Conservation (phyloP, 2,329 filamentous ascomycete species). For the Aspergillus hiratsukae region DNA sequence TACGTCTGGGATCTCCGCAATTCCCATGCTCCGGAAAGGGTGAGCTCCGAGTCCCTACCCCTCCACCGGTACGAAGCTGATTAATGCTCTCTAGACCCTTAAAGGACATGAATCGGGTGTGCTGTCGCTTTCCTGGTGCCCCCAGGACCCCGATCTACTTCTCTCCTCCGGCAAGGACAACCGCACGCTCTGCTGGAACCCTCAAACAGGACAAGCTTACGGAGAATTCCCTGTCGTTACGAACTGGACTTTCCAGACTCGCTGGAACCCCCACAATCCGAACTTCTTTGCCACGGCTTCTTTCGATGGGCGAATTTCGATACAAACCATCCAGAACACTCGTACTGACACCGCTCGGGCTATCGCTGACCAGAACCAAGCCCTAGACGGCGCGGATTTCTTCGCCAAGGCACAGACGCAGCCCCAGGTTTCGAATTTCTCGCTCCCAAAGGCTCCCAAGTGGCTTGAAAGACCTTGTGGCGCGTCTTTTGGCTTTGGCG, state of each 20-base stretch:
- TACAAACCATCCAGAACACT: slow-evolving; percentile 93
- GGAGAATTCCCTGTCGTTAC: slow-evolving; percentile 96
- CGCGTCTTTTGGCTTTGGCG: slow-evolving; percentile 91
- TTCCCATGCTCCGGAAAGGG: slow-evolving; percentile 81
- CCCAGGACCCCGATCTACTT: slow-evolving; percentile 80
- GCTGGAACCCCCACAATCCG: slow-evolving; percentile 91
- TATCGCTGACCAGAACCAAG: slow-evolving; percentile 59
- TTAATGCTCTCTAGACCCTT: slow-evolving; percentile 54
- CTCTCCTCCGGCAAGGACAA: slow-evolving; percentile 97
- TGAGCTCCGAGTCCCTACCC: slow-evolving; percentile 20
- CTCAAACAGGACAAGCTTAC: slow-evolving; percentile 78
- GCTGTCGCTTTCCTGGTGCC: slow-evolving; percentile 90
- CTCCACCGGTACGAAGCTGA: slow-evolving; percentile 8
- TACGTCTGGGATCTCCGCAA: slow-evolving; percentile 93
- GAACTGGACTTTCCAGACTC: slow-evolving; percentile 98
- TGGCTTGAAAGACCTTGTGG: slow-evolving; percentile 85
- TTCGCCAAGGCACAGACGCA: slow-evolving; percentile 91
- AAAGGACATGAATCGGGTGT: slow-evolving; percentile 93
- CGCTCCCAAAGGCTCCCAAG: slow-evolving; percentile 75
- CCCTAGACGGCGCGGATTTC: slow-evolving; percentile 88
- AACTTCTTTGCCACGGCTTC: slow-evolving; percentile 90
- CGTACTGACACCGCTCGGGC: slow-evolving; percentile 66
- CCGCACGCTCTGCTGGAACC: slow-evolving; percentile 92
- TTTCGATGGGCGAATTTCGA: slow-evolving; percentile 91
- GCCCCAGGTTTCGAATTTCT: slow-evolving; percentile 85